Evolutionary conservation across 495 filamentous ascomycete species (phyloP).

Genomic region (Achaetomiella virescens): DNA sequence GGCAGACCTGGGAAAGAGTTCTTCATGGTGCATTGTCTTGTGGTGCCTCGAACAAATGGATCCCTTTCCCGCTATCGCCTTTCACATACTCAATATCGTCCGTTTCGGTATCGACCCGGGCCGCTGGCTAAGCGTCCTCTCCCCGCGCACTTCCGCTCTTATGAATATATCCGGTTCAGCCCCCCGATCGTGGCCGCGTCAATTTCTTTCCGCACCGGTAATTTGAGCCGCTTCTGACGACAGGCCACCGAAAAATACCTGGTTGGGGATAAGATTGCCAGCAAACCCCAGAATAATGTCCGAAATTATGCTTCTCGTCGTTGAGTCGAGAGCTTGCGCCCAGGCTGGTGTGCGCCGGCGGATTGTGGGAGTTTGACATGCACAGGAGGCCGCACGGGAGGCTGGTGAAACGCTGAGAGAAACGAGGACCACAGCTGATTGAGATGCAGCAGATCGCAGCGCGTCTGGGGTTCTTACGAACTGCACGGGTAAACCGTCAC

Average conservation of each 20-base stretch:
- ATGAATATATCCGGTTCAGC: slow-evolving; percentile 28
- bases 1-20: slow-evolving; percentile 19
- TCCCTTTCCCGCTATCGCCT: not conserved
- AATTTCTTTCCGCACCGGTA: slow-evolving; percentile 18
- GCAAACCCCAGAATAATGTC: slow-evolving; percentile 12
- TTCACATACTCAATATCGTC: not conserved
- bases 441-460: not conserved
- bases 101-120: not conserved
- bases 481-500: slow-evolving; percentile 20
- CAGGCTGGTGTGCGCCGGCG: slow-evolving; percentile 2
- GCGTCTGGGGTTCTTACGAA: slow-evolving; percentile 12
- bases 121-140: slow-evolving; percentile 11
- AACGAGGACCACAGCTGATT: not conserved
- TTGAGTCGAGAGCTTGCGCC: not conserved
- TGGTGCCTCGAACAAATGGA: not conserved
- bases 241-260: slow-evolving; percentile 28
- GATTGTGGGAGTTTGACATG: slow-evolving; percentile 1
- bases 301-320: slow-evolving; percentile 1
- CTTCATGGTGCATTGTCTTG: slow-evolving; percentile 21
- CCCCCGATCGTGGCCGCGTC: slow-evolving; percentile 27
- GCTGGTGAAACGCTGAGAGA: slow-evolving; percentile 21
- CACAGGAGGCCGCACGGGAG: not conserved
- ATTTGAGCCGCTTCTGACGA: slow-evolving; percentile 24
- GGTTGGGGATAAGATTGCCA: slow-evolving; percentile 17
- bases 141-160: slow-evolving; percentile 16